Base-by-base conservation (phyloP, 2,329 filamentous ascomycete genomes). In the Aspergillus persii region DNA sequence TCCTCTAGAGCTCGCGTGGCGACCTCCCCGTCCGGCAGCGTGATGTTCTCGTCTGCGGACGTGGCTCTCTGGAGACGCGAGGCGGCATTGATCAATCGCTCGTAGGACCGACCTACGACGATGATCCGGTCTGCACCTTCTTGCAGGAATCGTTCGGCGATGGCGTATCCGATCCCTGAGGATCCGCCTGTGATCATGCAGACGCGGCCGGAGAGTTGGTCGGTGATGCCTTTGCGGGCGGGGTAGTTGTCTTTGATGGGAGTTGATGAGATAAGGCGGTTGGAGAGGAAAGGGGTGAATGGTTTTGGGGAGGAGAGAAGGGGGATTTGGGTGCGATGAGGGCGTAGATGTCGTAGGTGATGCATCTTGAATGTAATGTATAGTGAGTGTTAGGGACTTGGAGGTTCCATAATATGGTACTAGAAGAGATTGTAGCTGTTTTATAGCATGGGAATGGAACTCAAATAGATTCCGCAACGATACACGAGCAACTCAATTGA, bases 111-210 rank as follows among this genome's bases (percentile, higher is more conserved):
- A 49, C 86, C 86, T 23, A 90, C 79, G 8, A 92, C 79, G 15
- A 87, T 82, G 33, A 80, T 60, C 62, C 84, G 82, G 29, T 76
- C 74, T 44, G 83, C 87, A 33, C 87, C 89, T 59, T 87, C 81
- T 54, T 71, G 69, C 23, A 89, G 84, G 68, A 92, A 89, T n/a
- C 83, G 80, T 41, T 78, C 73, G 8, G 89, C 89, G 56, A 92
- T 89, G 54, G 85, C 84, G 47, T 81, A 79, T 49, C 90, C 90
- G 65, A 92, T 91, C 55, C 87, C 86, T 23, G 88, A 86, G 48
- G 87, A 89, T 23, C 83, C 89, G 51, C 90, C 90, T 2, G 89
- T 89, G 54, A 92, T 80, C 69, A 90, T 79, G 54, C 76, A 77
- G 57, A 69, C 77, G 29, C 74, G 67, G 31, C 73, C 73, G 27